A percentile compares a stretch with the other conserved stretches of the same genome.
Evolutionary conservation across 257 asterid species (phyloP).

Genomic region (Osmanthus fragrans): DNA sequence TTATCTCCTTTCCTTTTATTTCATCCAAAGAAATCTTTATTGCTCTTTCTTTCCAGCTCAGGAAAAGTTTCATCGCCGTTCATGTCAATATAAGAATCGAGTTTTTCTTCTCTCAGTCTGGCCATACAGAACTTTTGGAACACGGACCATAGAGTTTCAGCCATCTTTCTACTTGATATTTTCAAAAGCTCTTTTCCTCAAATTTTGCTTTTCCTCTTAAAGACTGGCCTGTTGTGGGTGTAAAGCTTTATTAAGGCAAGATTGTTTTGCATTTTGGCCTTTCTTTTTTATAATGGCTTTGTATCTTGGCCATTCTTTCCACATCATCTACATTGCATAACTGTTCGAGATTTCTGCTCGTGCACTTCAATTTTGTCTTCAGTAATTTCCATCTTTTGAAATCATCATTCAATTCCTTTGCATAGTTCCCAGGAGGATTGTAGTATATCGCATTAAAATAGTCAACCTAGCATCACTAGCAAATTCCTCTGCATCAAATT

Average conservation of each 20-base stretch:
- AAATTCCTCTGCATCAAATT: constrained; percentile 55
- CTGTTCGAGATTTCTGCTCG: constrained; percentile 26
- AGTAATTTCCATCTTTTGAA: constrained; percentile 60
- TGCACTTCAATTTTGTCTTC: constrained; percentile 43
- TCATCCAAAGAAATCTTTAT: constrained; percentile 30
- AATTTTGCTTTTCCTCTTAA: constrained; percentile 40
- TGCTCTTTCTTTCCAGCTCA: constrained; percentile 43
- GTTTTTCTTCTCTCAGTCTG: constrained; percentile 22
- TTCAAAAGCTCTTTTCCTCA: constrained; percentile 40
- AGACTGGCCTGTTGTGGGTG: constrained; percentile 31
- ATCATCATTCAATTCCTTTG: constrained; percentile 40
- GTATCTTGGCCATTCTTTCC: constrained; percentile 28
- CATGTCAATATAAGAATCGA: constrained; percentile 32
- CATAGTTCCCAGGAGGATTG: constrained; percentile 55
- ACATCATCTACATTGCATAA: constrained; percentile 2
- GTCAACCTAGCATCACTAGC: constrained; percentile 70
- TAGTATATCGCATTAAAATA: constrained; percentile 63
- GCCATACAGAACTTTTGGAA: constrained; percentile 17
- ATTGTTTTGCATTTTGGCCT: constrained; percentile 13
- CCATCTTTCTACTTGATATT: neutral
- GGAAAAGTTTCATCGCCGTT: constrained; percentile 42
- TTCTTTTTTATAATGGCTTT: constrained; percentile 21
- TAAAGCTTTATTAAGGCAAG: constrained; percentile 20
- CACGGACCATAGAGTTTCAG: neutral
- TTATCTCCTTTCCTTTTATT: constrained; percentile 37